Evolutionary conservation across 352 stramenopile genomes (phyloP).

Genomic region (Phytophthora vignae): DNA sequence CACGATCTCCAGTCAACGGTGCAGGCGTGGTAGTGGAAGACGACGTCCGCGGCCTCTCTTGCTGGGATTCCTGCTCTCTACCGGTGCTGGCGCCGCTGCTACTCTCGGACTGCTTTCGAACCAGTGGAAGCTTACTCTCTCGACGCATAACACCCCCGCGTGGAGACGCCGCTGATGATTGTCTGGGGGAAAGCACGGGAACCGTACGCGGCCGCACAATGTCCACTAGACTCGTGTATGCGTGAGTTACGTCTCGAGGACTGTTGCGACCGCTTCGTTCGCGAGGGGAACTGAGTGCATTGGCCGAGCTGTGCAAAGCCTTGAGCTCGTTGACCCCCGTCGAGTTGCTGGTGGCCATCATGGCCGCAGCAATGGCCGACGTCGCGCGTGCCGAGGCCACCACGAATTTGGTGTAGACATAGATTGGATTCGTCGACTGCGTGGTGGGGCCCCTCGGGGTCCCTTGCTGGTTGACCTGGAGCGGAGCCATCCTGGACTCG

Average conservation of each 20-base stretch:
- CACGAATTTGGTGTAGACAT: slow-evolving; percentile 57
- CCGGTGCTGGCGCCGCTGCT: slow-evolving; percentile 1
- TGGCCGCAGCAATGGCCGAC: slow-evolving; percentile 48
- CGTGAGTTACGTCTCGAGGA: slow-evolving; percentile 13
- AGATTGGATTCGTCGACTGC: slow-evolving; percentile 53
- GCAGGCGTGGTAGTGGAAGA: slow-evolving; percentile 5
- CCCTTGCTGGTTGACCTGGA: slow-evolving; percentile 5
- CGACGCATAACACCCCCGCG: slow-evolving; percentile 10
- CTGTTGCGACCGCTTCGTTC: slow-evolving; percentile 23
- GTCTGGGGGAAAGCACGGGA: slow-evolving; percentile 7
- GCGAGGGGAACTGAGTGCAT: slow-evolving; percentile 42
- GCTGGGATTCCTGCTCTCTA: slow-evolving; percentile 3
- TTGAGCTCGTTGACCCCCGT: slow-evolving; percentile 43
- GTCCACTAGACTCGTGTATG: slow-evolving; percentile 26
- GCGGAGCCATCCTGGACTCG: slow-evolving; percentile 10
- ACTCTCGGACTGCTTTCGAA: slow-evolving; percentile 20
- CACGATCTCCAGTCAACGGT: slow-evolving; percentile 34
- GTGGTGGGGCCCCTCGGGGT: slow-evolving; percentile 20
- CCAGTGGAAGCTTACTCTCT: slow-evolving; percentile 21
- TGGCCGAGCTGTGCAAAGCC: slow-evolving; percentile 36
- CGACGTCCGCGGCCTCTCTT: slow-evolving; percentile 13
- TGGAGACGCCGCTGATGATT: slow-evolving; percentile 3
- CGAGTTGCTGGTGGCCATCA: slow-evolving; percentile 50
- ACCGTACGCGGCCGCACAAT: slow-evolving; percentile 35
- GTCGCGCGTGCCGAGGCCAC: slow-evolving; percentile 54